Percentiles rank a stretch among this genome's conserved stretches.
phyloP scores from a whole-genome alignment of 192 early-diverging fungal genomes.

The Gigaspora rosea region DNA sequence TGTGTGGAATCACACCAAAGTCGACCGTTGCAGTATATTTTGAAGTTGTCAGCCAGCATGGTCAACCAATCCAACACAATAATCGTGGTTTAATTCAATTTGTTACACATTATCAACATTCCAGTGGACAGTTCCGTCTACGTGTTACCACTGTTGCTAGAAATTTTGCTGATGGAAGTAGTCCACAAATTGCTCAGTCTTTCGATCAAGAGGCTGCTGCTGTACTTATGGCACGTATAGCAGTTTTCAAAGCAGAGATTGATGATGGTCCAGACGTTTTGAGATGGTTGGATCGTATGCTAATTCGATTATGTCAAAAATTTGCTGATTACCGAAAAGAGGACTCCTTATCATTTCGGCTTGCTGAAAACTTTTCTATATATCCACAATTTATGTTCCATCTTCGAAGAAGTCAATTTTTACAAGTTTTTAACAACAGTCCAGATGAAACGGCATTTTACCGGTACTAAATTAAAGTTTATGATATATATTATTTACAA shows the following conservation, averaged over 20 bases:
- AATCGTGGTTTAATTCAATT: constrained; percentile 92
- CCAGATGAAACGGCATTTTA: constrained; percentile 97
- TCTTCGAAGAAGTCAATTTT: constrained; percentile 91
- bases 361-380: constrained; percentile 92
- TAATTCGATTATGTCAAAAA: constrained; percentile 97
- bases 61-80: constrained; percentile 76
- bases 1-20: constrained; percentile 83
- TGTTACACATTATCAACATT: constrained; percentile 94
- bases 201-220: constrained; percentile 99
- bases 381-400: constrained; percentile 99
- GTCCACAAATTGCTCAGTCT: constrained; percentile 83
- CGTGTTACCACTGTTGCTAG: constrained; percentile 95
- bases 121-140: constrained; percentile 84
- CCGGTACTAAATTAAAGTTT: constrained; percentile 48
- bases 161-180: constrained; percentile 77
- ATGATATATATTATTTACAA: not conserved
- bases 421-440: constrained; percentile 98
- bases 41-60: constrained; percentile 91
- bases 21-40: constrained; percentile 93
- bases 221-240: constrained; percentile 96
- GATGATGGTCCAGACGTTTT: constrained; percentile 97
- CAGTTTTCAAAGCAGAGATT: constrained; percentile 93
- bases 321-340: constrained; percentile 97
- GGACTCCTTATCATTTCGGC: constrained; percentile 88
- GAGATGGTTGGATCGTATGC: constrained; percentile 97